Evolutionary conservation across 352 stramenopile species (phyloP).

Genomic region (Globisporangium cederbergense): DNA sequence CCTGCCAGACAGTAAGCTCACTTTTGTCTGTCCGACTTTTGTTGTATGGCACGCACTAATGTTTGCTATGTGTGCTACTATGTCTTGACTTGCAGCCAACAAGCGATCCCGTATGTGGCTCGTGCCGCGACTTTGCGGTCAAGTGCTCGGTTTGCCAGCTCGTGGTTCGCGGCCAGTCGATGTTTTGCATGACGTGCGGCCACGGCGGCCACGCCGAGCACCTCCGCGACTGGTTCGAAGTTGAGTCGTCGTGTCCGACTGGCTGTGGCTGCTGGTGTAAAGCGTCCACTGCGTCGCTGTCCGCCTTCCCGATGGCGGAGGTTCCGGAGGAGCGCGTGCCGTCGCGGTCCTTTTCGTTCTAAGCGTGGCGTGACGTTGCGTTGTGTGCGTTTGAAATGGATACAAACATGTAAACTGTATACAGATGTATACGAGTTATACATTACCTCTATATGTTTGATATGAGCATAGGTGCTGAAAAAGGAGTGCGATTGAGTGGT

Average conservation of each 20-base stretch:
- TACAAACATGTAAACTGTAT: not conserved
- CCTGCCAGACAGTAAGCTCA: constrained; percentile 54
- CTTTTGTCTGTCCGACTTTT: not conserved
- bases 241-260: constrained; percentile 70
- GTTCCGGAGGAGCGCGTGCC: constrained; percentile 28
- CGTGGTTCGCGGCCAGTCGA: constrained; percentile 77
- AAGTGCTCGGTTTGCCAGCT: constrained; percentile 83
- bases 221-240: constrained; percentile 74
- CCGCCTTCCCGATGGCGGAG: constrained; percentile 25
- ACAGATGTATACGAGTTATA: too few relatives aligned
- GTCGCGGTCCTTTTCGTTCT: constrained; percentile 75
- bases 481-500: not conserved
- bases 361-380: not conserved
- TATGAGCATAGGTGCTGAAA: not conserved
- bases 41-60: not conserved
- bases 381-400: not conserved
- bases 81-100: constrained; percentile 22
- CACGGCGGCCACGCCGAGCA: constrained; percentile 76
- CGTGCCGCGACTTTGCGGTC: constrained; percentile 72
- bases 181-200: constrained; percentile 85
- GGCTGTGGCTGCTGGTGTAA: constrained; percentile 87
- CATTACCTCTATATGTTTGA: constrained; percentile 4
- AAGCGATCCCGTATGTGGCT: constrained; percentile 49
- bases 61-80: too few relatives aligned
- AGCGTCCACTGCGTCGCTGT: constrained; percentile 52